Evolutionary conservation across 1,139 yeast genomes (phyloP).

Genomic region (Pichia norvegensis): DNA sequence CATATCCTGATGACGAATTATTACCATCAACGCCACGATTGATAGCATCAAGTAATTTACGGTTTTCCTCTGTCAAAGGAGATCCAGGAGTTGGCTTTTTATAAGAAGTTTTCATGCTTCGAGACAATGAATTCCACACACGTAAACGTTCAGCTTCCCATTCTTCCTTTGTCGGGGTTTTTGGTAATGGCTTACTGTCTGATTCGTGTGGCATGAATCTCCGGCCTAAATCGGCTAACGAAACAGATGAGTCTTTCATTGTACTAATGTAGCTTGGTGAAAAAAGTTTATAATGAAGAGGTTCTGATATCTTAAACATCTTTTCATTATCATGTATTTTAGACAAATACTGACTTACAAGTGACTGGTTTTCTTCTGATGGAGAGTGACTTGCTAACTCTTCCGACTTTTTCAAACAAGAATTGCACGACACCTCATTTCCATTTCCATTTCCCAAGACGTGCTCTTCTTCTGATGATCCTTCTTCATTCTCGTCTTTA

Average conservation of each 20-base stretch:
- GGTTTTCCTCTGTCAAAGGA: conserved; percentile 47
- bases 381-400: conserved; percentile 5
- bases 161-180: conserved; percentile 51
- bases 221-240: conserved; percentile 19
- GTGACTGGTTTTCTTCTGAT: conserved; percentile 8
- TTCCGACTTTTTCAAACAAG: background rate
- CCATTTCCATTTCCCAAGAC: background rate
- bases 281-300: conserved; percentile 22
- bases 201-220: background rate
- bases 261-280: conserved; percentile 20
- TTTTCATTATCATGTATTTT: conserved; percentile 3
- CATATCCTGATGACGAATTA: conserved; percentile 46
- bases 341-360: conserved; percentile 10
- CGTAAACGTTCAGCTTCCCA: conserved; percentile 58
- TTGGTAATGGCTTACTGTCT: background rate
- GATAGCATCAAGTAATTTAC: conserved; percentile 57
- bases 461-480: conserved; percentile 1
- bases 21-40: conserved; percentile 83
- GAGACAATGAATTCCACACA: conserved; percentile 56
- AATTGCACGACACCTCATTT: background rate
- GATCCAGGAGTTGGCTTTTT: conserved; percentile 68
- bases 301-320: conserved; percentile 14
- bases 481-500: background rate
- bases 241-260: conserved; percentile 17
- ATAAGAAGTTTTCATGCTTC: conserved; percentile 53